These are phyloP conservation scores for Fusarium metavorans DNA, from an alignment of 2,329 filamentous ascomycete genomes.

Conservation along the genomic window DNA sequence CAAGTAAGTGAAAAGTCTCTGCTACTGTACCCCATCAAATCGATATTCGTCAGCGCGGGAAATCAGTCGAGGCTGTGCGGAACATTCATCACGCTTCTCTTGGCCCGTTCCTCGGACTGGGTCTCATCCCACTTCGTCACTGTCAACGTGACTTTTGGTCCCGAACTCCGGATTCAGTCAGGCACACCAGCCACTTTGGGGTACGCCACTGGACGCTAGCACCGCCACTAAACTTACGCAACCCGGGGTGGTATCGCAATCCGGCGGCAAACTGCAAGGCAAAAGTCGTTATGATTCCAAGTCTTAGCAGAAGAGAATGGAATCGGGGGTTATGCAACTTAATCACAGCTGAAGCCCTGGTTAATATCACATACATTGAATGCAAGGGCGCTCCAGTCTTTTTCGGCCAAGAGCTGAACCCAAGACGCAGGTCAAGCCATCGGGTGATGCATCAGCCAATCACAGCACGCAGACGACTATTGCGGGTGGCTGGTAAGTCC, in stretches of 20 bases:
- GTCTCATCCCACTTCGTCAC: background rate
- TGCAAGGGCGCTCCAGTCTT: constrained; percentile 2
- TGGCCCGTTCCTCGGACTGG: constrained; percentile 1
- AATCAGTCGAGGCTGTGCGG: constrained; percentile 14
- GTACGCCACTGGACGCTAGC: constrained; percentile 24
- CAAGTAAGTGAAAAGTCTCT: background rate
- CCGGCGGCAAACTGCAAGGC: background rate
- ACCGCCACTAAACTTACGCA: constrained; percentile 36
- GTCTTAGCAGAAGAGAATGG: background rate
- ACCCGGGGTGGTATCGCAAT: constrained; percentile 8
- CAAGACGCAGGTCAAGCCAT: constrained; percentile 2
- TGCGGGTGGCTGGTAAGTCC: constrained; percentile 31
- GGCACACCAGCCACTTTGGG: constrained; percentile 29
- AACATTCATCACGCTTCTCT: background rate
- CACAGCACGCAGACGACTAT: background rate
- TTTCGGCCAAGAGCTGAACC: constrained; percentile 11
- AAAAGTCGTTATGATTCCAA: background rate
- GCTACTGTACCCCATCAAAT: background rate
- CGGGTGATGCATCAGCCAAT: constrained; percentile 15
- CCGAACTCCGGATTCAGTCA: constrained; percentile 20
- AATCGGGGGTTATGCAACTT: background rate
- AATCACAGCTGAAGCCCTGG: background rate
- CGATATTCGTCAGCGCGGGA: background rate
- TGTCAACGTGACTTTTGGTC: constrained; percentile 1
- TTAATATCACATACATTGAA: background rate